Evolutionary conservation across 1,284 basidiomycete genomes (phyloP).

Genomic region (Naganishia cerealis): DNA sequence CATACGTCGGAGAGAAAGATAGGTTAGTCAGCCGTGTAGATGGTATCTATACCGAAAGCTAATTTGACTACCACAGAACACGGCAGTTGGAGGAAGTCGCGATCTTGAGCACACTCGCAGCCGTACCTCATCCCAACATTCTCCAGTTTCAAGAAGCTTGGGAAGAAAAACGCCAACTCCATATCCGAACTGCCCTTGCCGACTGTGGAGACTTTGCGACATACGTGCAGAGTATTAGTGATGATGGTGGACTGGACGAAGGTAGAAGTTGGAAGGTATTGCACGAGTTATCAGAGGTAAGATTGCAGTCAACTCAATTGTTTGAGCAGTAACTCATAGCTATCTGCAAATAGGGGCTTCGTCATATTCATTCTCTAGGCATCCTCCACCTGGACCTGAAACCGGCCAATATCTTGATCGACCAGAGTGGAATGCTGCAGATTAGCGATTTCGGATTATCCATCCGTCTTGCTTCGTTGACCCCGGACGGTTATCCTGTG

Average conservation of each 20-base stretch:
- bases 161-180: constrained; percentile 86
- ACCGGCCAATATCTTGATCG: constrained; percentile 93
- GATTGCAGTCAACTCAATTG: neutral
- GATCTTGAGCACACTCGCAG: constrained; percentile 74
- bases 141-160: constrained; percentile 87
- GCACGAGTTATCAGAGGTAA: constrained; percentile 63
- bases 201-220: constrained; percentile 84
- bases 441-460: constrained; percentile 98
- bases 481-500: constrained; percentile 22
- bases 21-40: constrained; percentile 61
- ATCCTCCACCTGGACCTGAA: constrained; percentile 95
- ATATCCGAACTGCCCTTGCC: constrained; percentile 88
- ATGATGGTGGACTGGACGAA: constrained; percentile 78
- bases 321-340: neutral
- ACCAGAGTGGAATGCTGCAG: constrained; percentile 80
- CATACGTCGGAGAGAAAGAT: constrained; percentile 83
- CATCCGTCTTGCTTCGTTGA: constrained; percentile 19
- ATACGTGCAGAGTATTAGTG: constrained; percentile 87
- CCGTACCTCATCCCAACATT: constrained; percentile 67
- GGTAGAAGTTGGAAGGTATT: constrained; percentile 95
- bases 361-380: constrained; percentile 79
- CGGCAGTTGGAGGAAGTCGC: constrained; percentile 92
- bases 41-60: constrained; percentile 33
- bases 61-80: constrained; percentile 58
- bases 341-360: constrained; percentile 63